Base-by-base conservation (phyloP, 108 stramenopile genomes). In the Fistulifera pelliculosa region DNA sequence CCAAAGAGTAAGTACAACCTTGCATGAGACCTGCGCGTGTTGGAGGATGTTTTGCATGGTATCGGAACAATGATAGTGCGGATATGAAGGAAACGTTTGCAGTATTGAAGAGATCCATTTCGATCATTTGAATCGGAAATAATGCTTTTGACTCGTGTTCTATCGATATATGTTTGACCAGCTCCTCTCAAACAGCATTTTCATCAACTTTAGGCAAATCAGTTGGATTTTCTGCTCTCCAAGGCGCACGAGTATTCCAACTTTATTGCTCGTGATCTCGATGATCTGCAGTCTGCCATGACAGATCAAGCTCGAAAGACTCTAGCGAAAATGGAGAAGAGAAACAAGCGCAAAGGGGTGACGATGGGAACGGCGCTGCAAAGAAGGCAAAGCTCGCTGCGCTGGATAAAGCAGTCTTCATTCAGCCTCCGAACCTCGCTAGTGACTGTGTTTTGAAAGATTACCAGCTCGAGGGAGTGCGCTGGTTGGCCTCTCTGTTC, bases 401-500 rank as follows among this genome's bases (percentile, higher is more conserved):
- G 26, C 76, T 60, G 41, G 78, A 70, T 6, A 81, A 77, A 35
- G 77, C 85, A 11, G 83, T 93, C 28, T 93, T 93, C 65, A 71
- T 80, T 27, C 91, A 93, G 54, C 91, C 91, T 14, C 56, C 67
- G 44, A 89, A 82, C 68, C 66, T 93, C 26, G 64, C 91, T 15
- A 45, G 58, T 13, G 79, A 70, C 8, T 93, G 91, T 68, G 28
- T 57, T 18, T 62, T 93, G 63, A 93, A 93, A 56, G 90, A 87
- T 57, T 87, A 87, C 61, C 85, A 87, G 53, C 51, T 92, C 56
- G 90, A 92, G 63, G 90, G 87, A 45, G 83, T 97, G 61, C 65
- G 96, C 45, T 99, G 98, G 98, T 70, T 99, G 49, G 85, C 93
- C 2, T 81, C 82, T n/a, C 76, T 99, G 42, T 98, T 87, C 63